Evolutionary conservation across 495 filamentous ascomycete genomes (phyloP).

Genomic region (Penicillium ochrochloron): DNA sequence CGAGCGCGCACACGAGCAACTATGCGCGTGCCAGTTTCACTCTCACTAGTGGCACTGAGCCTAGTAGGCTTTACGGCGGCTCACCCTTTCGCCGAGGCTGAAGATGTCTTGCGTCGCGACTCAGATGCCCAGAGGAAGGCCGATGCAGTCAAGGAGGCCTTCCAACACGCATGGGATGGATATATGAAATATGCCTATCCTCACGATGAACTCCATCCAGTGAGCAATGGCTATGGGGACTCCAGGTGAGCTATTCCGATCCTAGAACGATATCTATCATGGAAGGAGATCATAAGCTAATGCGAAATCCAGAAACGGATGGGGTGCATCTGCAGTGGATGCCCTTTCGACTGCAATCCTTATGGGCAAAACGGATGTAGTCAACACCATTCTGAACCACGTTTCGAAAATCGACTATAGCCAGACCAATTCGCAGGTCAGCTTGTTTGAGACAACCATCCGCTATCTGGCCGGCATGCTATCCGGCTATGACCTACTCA

Average conservation of each 20-base stretch:
- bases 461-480: conserved; percentile 82
- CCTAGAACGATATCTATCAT: not conserved
- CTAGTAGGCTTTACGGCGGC: conserved; percentile 35
- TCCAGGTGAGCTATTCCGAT: conserved; percentile 61
- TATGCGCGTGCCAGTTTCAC: conserved; percentile 41
- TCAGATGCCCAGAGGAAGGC: conserved; percentile 45
- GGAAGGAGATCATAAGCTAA: conserved; percentile 9
- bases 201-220: conserved; percentile 74
- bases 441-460: conserved; percentile 89
- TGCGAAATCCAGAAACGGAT: conserved; percentile 67
- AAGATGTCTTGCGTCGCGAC: conserved; percentile 13
- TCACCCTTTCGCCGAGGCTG: conserved; percentile 20
- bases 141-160: conserved; percentile 73
- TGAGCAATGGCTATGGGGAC: conserved; percentile 66
- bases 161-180: conserved; percentile 78
- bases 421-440: conserved; percentile 60
- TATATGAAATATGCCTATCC: conserved; percentile 82
- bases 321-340: conserved; percentile 86
- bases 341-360: conserved; percentile 80
- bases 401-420: conserved; percentile 72
- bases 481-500: conserved; percentile 82
- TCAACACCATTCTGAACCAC: conserved; percentile 70
- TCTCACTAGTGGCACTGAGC: conserved; percentile 33
- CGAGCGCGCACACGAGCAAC: conserved; percentile 5
- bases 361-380: conserved; percentile 70